Percentiles rank a stretch among this genome's conserved stretches.
These are phyloP conservation scores for Geopyxis carbonaria DNA, from an alignment of 495 filamentous ascomycete species.

Conservation along the genomic window DNA sequence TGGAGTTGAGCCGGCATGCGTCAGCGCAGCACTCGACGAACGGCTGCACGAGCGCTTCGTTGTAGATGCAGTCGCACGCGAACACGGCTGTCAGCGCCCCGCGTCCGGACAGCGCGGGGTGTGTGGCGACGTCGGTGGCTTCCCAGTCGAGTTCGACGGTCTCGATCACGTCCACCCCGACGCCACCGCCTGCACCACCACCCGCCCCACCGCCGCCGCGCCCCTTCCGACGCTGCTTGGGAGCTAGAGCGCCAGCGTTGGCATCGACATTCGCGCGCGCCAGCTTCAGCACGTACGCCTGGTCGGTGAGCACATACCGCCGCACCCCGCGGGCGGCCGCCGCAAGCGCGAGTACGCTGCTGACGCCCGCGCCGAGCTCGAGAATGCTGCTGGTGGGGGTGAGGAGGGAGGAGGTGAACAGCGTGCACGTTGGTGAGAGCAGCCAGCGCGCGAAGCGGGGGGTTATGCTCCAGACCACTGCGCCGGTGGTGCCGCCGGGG, in stretches of 20 bases:
- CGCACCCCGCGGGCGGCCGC: slow-evolving; percentile 42
- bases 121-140: slow-evolving; percentile 25
- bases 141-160: slow-evolving; percentile 57
- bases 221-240: slow-evolving; percentile 15
- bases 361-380: slow-evolving; percentile 79
- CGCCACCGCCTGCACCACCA: slow-evolving; percentile 9
- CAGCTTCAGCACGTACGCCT: slow-evolving; percentile 61
- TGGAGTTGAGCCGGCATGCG: slow-evolving; percentile 43
- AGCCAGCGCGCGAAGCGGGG: slow-evolving; percentile 76
- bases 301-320: slow-evolving; percentile 70
- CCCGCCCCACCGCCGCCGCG: slow-evolving; percentile 11
- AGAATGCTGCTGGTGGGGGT: slow-evolving; percentile 40
- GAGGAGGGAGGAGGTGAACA: slow-evolving; percentile 44
- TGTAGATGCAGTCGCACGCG: slow-evolving; percentile 83
- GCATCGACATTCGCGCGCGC: slow-evolving; percentile 56
- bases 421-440: slow-evolving; percentile 40
- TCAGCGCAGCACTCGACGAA: slow-evolving; percentile 76
- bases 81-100: slow-evolving; percentile 43
- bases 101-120: slow-evolving; percentile 10
- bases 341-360: slow-evolving; percentile 55
- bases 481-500: slow-evolving; percentile 75
- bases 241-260: slow-evolving; percentile 33
- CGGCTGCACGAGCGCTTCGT: slow-evolving; percentile 63
- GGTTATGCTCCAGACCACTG: slow-evolving; percentile 90
- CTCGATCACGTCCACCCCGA: slow-evolving; percentile 31